A percentile compares a stretch with the other conserved stretches of the same genome.
phyloP scores from a whole-genome alignment of 2,329 filamentous ascomycete species.

The Triangularia setosa region DNA sequence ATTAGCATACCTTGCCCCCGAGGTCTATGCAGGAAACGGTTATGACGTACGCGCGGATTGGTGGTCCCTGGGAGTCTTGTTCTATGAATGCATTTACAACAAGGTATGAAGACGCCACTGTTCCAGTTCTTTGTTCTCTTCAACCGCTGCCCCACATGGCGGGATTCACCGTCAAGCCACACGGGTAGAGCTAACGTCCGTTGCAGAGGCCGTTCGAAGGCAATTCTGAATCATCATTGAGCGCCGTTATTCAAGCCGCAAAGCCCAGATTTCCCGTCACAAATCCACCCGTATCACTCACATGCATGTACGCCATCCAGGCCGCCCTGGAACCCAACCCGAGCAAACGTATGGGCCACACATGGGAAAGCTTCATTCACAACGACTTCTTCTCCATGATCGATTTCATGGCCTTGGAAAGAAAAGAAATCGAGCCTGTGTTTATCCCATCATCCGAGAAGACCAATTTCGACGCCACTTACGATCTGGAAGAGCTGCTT shows the following conservation, averaged over 20 bases:
- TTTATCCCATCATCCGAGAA: conserved; percentile 95
- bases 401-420: conserved; percentile 79
- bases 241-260: conserved; percentile 74
- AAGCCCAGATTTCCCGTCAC: conserved; percentile 89
- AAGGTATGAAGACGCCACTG: conserved; percentile 56
- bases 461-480: conserved; percentile 98
- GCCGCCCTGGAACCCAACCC: conserved; percentile 78
- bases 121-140: background rate
- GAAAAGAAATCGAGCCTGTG: conserved; percentile 83
- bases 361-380: conserved; percentile 79
- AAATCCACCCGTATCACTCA: conserved; percentile 80
- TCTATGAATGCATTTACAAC: conserved; percentile 99
- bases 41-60: conserved; percentile 91
- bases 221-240: conserved; percentile 75
- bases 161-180: background rate
- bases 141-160: background rate
- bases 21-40: conserved; percentile 87
- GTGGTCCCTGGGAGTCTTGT: conserved; percentile 98
- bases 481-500: conserved; percentile 89
- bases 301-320: conserved; percentile 84
- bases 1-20: conserved; percentile 88
- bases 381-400: conserved; percentile 86
- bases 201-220: conserved; percentile 85
- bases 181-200: conserved; percentile 30
- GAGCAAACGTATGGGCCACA: conserved; percentile 75